phyloP scores from a whole-genome alignment of 495 filamentous ascomycete genomes.

The Bryoglossum gracile region DNA sequence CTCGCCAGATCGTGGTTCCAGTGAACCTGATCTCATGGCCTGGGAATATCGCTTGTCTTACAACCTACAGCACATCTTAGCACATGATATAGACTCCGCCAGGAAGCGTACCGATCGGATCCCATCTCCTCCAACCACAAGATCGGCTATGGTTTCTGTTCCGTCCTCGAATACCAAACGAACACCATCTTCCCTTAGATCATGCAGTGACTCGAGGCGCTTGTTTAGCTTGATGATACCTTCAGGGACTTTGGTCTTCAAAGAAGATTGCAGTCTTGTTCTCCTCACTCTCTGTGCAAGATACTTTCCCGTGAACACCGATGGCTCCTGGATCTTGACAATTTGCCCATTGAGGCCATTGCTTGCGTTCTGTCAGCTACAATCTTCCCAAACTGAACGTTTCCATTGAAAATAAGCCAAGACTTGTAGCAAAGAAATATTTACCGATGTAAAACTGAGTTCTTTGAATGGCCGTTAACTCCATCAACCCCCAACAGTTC shows the following conservation, averaged over 20 bases:
- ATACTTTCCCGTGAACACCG: too few species aligned
- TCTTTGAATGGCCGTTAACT: conserved; percentile 29
- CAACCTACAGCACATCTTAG: conserved; percentile 18
- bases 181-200: conserved; percentile 27
- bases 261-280: conserved; percentile 35
- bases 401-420: too few species aligned
- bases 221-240: conserved; percentile 34
- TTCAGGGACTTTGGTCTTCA: conserved; percentile 32
- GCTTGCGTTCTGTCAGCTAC: too few species aligned
- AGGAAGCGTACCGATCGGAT: conserved; percentile 39
- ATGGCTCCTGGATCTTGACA: too few species aligned
- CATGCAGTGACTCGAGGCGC: conserved; percentile 28
- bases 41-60: conserved; percentile 27
- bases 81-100: conserved; percentile 4
- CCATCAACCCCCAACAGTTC: conserved; percentile 37
- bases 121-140: conserved; percentile 46
- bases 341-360: too few species aligned
- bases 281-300: conserved; percentile 30
- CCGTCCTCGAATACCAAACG: conserved; percentile 35
- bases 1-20: conserved; percentile 35
- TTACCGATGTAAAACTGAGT: conserved; percentile 27
- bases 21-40: conserved; percentile 34
- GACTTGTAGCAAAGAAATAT: too few species aligned
- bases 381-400: too few species aligned
- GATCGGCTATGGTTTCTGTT: conserved; percentile 32